A percentile compares a stretch with the other conserved stretches of the same genome.
These are phyloP conservation scores for Capsicum baccatum DNA, from an alignment of 257 asterid species.

Conservation along the genomic window DNA sequence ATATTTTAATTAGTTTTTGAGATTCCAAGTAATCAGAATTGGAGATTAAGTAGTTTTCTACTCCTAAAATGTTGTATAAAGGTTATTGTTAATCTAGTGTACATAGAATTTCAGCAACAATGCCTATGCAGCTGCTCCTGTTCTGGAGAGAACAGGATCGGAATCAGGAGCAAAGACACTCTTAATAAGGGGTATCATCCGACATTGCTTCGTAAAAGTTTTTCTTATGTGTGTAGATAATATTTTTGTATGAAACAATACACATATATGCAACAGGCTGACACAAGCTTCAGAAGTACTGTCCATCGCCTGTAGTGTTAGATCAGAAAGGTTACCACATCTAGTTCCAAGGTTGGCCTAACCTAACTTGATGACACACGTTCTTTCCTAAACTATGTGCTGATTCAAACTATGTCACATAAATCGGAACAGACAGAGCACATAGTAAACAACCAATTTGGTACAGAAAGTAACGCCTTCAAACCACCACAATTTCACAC, in stretches of 20 bases:
- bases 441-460: not conserved
- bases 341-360: too few relatives aligned
- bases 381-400: not conserved
- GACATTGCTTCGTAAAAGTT: not conserved
- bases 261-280: not conserved
- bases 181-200: not conserved
- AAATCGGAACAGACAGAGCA: not conserved
- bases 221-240: not conserved
- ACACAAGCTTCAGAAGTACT: not conserved
- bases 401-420: not conserved
- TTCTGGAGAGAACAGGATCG: not conserved
- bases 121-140: slow-evolving; percentile 1
- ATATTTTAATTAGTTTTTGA: not conserved
- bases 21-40: not conserved
- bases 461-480: not conserved
- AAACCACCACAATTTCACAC: not conserved
- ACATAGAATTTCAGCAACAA: not conserved
- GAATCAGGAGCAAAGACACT: not conserved
- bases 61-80: not conserved
- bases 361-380: too few relatives aligned
- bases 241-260: not conserved
- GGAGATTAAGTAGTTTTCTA: not conserved
- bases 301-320: too few relatives aligned
- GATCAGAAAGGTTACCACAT: too few relatives aligned
- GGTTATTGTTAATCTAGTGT: not conserved